Percentiles rank a stretch among this genome's conserved stretches.
Conservation (phyloP, 176 grass and related monocot species). For the Avena atlantica region DNA sequence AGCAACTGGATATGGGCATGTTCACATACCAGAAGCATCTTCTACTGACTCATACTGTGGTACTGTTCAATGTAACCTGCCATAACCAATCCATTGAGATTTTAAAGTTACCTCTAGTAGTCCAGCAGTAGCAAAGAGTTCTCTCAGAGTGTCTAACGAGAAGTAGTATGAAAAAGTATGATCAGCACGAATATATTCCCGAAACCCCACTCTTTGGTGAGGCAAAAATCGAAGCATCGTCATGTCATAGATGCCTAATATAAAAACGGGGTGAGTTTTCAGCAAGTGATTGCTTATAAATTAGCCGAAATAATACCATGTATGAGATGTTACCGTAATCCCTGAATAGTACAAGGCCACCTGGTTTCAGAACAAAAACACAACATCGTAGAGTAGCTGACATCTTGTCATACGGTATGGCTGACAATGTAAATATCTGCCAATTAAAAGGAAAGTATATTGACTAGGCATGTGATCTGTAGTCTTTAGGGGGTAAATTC, state of each 20-base stretch:
- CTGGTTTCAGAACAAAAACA: slow-evolving; percentile 77
- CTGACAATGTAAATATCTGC: slow-evolving; percentile 96
- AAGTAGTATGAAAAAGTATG: slow-evolving; percentile 92
- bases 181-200: slow-evolving; percentile 92
- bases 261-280: not conserved
- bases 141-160: slow-evolving; percentile 70
- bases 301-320: not conserved
- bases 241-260: slow-evolving; percentile 95
- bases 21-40: not conserved
- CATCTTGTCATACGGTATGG: slow-evolving; percentile 75
- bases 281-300: slow-evolving; percentile 6
- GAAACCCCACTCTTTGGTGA: slow-evolving; percentile 79
- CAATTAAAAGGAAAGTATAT: slow-evolving; percentile 37
- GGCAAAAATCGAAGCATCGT: slow-evolving; percentile 92
- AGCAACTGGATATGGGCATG: not conserved
- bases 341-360: slow-evolving; percentile 84
- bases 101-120: slow-evolving; percentile 66
- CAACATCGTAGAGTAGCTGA: slow-evolving; percentile 59
- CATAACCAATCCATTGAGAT: slow-evolving; percentile 22
- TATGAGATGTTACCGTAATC: slow-evolving; percentile 72
- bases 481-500: no score
- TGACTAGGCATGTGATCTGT: not conserved
- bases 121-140: slow-evolving; percentile 80
- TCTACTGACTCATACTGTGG: not conserved
- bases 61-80: not conserved